phyloP scores from a whole-genome alignment of 225 moss, liverwort and hornwort genomes.

The Bryum argenteum region DNA sequence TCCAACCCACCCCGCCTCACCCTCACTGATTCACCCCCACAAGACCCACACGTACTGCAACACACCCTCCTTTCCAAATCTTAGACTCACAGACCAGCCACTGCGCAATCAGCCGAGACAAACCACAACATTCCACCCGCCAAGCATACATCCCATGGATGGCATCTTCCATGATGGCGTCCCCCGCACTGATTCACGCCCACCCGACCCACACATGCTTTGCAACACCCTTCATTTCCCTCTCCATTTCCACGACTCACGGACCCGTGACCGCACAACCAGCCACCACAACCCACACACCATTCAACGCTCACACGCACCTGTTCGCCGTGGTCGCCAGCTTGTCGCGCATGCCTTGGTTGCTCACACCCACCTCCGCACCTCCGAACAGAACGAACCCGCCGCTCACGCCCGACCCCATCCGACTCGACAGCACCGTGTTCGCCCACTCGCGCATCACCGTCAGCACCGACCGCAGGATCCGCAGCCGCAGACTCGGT shows the following conservation, averaged over 20 bases:
- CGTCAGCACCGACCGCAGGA: constrained; percentile 90
- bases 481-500: constrained; percentile 76
- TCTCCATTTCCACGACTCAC: not conserved
- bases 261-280: not conserved
- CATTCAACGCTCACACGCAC: constrained; percentile 34
- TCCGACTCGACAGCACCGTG: constrained; percentile 63
- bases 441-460: constrained; percentile 96
- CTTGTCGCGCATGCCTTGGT: constrained; percentile 87
- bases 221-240: too few relatives aligned
- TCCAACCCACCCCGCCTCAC: not conserved
- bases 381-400: constrained; percentile 65
- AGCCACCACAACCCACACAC: too few relatives aligned
- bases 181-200: too few relatives aligned
- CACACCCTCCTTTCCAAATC: not conserved
- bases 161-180: too few relatives aligned
- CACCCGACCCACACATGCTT: too few relatives aligned
- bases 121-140: too few relatives aligned
- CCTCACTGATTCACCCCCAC: not conserved
- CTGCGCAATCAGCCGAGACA: too few relatives aligned
- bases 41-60: too few relatives aligned
- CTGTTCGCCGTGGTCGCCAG: constrained; percentile 82
- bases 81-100: too few relatives aligned
- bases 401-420: constrained; percentile 63
- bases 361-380: constrained; percentile 60
- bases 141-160: too few relatives aligned